Evolutionary conservation across 805 yeast genomes (phyloP), one percentile per base, ranked within the genome.

Genomic region (Clavispora santaluciae): DNA sequence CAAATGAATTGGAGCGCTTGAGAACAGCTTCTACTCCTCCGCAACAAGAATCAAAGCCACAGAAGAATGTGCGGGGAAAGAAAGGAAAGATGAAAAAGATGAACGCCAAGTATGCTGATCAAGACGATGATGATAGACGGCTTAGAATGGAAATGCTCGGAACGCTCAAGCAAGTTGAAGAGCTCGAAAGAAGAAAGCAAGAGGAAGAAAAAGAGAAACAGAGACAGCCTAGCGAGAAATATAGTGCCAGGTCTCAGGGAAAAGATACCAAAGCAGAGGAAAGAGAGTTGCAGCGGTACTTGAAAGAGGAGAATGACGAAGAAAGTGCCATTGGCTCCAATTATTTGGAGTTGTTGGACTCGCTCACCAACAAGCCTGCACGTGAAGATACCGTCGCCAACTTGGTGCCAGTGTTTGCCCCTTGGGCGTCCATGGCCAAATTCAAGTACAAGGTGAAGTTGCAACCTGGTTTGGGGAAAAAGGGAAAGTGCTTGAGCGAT

Each of bases 331-430:
- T 55, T 36, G 43, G 54, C 20, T 46, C 57, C 9, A 56, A 66
- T 33, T 70, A 67, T 46, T 58, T 70, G 39, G 68, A 68, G 33
- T 72, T 74, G 23, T 57, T 71, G 6, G 81, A 75, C 49, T 55
- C 69, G 3, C 58, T 77, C 20, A 54, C 74, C 18, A 42, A 68
- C 12, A 70, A 73, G 24, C 80, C 81, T 1, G 57, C 62, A 9
- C 54, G 64, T 22, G 56, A 64, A 1, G 95, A 86, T 54, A 64
- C 54, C 3, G 65, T 86, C 9, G 53, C 70, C 9, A 86, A 80
- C 42, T 79, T 85, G 6, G 75, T 91, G 10, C 95, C 96, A 1
- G 80, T 87, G 15, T 91, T 89, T 71, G 97, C 93, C 0, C 99
- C 99, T 2, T 93, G 96, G 96, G 63, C 76, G 10, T 74, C 97